phyloP scores from a whole-genome alignment of 148 eudicot genomes.

The Pouteria glomerata region DNA sequence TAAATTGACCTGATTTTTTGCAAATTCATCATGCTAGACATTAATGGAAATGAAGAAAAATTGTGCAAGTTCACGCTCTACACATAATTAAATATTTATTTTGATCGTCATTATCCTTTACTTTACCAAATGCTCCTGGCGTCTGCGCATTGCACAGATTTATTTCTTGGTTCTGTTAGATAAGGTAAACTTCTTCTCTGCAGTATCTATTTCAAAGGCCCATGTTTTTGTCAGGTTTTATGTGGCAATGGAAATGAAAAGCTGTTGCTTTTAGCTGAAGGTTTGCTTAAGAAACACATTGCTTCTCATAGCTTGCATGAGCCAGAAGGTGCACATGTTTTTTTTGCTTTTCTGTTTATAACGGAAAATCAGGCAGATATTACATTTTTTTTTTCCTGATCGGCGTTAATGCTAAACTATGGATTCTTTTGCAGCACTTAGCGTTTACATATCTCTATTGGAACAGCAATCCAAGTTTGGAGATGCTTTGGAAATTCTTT shows the following conservation, averaged over 20 bases:
- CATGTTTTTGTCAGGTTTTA: conserved; percentile 44
- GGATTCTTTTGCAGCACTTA: conserved; percentile 68
- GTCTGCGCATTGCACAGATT: not conserved
- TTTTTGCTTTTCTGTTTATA: not conserved
- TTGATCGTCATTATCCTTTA: not conserved
- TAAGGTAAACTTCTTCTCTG: not conserved
- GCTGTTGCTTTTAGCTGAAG: conserved; percentile 81
- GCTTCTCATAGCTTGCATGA: conserved; percentile 69
- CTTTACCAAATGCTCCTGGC: not conserved
- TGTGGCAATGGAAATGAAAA: conserved; percentile 78
- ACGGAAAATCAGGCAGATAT: not conserved
- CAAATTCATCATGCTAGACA: not conserved
- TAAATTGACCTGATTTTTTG: not conserved
- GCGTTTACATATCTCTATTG: conserved; percentile 74
- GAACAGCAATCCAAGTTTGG: conserved; percentile 79
- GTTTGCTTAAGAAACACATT: conserved; percentile 51
- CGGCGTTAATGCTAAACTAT: conserved; percentile 14
- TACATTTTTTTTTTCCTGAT: not conserved
- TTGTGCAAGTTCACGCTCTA: too few species aligned
- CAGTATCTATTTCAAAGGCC: too few species aligned
- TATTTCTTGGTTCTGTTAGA: not conserved
- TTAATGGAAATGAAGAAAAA: not conserved
- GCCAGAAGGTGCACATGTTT: conserved; percentile 67
- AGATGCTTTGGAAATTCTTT: conserved; percentile 80
- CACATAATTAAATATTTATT: not conserved